A percentile compares a stretch with the other conserved stretches of the same genome.
These are phyloP conservation scores for Colletotrichum caudatum DNA, from an alignment of 2,329 filamentous ascomycete species.

Conservation along the genomic window DNA sequence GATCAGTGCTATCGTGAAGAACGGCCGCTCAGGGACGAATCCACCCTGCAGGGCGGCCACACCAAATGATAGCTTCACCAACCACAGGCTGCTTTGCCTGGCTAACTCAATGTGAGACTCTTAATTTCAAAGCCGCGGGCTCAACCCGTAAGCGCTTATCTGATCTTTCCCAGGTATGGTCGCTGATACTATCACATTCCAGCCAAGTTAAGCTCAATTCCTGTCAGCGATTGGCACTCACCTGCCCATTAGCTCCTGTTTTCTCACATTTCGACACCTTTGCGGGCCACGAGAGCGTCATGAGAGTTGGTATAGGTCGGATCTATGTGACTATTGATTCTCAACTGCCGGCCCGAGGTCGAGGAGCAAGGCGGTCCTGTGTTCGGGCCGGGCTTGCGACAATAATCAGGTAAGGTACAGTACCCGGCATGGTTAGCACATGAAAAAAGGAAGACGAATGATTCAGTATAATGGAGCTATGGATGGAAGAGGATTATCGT, in stretches of 20 bases:
- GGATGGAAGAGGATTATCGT: not conserved
- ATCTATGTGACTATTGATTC: not conserved
- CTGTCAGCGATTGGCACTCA: slow-evolving; percentile 20
- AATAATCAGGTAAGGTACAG: not conserved
- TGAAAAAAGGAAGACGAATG: not conserved
- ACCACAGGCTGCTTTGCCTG: slow-evolving; percentile 52
- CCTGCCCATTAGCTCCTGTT: slow-evolving; percentile 1
- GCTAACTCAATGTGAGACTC: slow-evolving; percentile 76
- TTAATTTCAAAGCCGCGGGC: slow-evolving; percentile 71
- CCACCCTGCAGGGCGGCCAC: not conserved
- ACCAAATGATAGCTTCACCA: not conserved
- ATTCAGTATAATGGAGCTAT: not conserved
- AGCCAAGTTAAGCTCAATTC: slow-evolving; percentile 23
- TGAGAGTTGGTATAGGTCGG: not conserved
- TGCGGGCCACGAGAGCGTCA: not conserved
- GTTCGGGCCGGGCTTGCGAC: not conserved
- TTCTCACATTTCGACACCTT: not conserved
- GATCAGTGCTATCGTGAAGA: not conserved
- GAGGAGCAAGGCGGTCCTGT: not conserved
- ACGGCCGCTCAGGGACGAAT: not conserved
- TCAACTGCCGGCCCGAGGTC: not conserved
- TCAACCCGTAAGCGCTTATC: slow-evolving; percentile 51
- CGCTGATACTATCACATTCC: slow-evolving; percentile 1
- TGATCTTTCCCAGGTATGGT: not conserved
- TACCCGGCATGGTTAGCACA: not conserved